Base-by-base conservation (phyloP, 2,329 filamentous ascomycete genomes). In the Stagonosporopsis tanaceti region DNA sequence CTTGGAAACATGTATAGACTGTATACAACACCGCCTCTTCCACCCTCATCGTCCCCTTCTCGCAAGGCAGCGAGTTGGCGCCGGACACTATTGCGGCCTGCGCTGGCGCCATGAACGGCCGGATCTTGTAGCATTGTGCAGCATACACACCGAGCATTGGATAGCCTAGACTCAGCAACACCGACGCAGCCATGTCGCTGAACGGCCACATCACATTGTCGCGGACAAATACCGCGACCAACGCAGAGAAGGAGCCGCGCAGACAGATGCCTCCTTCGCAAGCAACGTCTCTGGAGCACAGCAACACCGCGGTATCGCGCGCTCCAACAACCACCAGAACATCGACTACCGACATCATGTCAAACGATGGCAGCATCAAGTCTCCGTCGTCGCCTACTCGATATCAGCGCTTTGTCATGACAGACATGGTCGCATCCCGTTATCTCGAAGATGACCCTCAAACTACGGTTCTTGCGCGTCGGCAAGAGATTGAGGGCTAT, bases 391-490 rank as follows among this genome's bases (percentile, higher is more conserved):
- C 64, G 65, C 67, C 62, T 66, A 76, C 61, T 47, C 55, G 61
- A 46, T 82, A 85, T 63, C 84, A 85, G 68, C 82, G 81, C 65
- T 83, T 89, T 66, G 86, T 90, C 37, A 82, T 90, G 60, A 84
- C 87, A 39, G 88, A 91, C 72, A 83, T 85, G 37, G 82, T 89
- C 37, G 88, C 87, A 14, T 87, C 89, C 64, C 83, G 81, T 63
- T 80, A 94, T 71, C 86, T 99, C 22, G 91, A 96, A 79, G 91
- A 96, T 72, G 95, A 98, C 63, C 82, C 87, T 1, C 86, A 85
- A 5, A 93, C 92, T 4, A 83, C 82, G 3, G 87, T 97, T 7
- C 82, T 97, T 62, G 87, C 93, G 66, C 88, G 89, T 50, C 86
- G 87, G 53, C 83, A 84, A 47, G 81, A 85, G 47, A 83, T 99